Evolutionary conservation across 176 grass and related monocot species (phyloP), one percentile per base, ranked within the genome.

Genomic region (Coix lacrymajobi): DNA sequence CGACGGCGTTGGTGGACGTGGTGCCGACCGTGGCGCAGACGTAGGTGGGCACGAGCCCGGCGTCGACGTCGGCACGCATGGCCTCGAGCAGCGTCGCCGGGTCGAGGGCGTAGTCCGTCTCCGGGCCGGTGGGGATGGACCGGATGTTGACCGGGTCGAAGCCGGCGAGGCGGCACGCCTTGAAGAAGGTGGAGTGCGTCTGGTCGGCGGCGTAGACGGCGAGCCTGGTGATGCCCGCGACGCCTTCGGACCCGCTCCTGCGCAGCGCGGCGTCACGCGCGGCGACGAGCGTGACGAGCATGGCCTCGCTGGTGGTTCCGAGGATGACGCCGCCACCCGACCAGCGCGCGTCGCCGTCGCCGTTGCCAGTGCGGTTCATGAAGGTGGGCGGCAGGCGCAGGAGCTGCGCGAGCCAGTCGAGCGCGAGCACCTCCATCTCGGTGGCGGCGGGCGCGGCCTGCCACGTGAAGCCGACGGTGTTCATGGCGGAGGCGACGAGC

Each of bases 341-440:
- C n/a, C n/a, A n/a, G n/a, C n/a, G n/a, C n/a, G n/a, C n/a, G n/a
- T n/a, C n/a, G n/a, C n/a, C n/a, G n/a, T n/a, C n/a, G n/a, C n/a
- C n/a, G n/a, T n/a, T n/a, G n/a, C 30, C 61, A 0, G 68, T 39
- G 17, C 19, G 39, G 61, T 65, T 81, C 79, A 60, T 75, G 65
- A 92, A 92, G 16, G 2, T 11, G 1, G 43, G 0, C 29, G 90
- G 86, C n/a, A 92, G 73, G 4, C 57, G n/a, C 0, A 92, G 78
- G 19, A 92, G 82, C 65, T 88, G 78, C 2, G 85, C 90, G 6
- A 92, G 86, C 90, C 90, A 92, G 82, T 92, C 86, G 22, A 92
- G 82, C 46, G 81, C 82, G 31, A 92, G 82, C n/a, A 25, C 86
- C 71, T 92, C 90, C 7, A 92, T 29, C 86, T 92, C 90, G 0